Percentiles rank a stretch among this genome's conserved stretches.
Evolutionary conservation across 208 protist genomes (phyloP).

Genomic region (Vickermania ingenoplastis): DNA sequence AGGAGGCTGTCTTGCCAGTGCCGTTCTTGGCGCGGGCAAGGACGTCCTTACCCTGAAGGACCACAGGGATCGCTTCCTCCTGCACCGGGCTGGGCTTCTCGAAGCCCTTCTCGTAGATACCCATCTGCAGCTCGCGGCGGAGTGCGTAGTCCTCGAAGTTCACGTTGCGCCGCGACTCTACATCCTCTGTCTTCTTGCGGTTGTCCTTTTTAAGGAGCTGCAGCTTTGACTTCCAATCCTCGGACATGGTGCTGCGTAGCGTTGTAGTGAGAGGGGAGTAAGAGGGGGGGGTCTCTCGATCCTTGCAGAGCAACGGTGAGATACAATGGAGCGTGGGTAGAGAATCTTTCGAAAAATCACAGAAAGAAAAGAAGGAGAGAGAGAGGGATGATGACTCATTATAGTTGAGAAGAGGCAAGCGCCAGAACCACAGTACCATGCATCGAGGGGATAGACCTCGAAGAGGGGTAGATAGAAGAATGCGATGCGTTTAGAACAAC

Average conservation of each 20-base stretch:
- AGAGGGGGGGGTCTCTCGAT: too few relatives aligned
- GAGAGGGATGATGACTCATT: too few relatives aligned
- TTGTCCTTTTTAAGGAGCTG: conserved; percentile 60
- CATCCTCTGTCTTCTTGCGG: conserved; percentile 95
- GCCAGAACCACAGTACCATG: too few relatives aligned
- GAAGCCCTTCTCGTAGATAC: conserved; percentile 99
- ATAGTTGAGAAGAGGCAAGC: too few relatives aligned
- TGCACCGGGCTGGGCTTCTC: conserved; percentile 98
- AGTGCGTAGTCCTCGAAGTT: conserved; percentile 98
- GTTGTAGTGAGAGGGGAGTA: too few relatives aligned
- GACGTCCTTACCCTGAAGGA: conserved; percentile 94
- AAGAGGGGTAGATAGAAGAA: too few relatives aligned
- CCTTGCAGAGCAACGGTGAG: too few relatives aligned
- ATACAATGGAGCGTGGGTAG: too few relatives aligned
- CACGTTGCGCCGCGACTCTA: conserved; percentile 95
- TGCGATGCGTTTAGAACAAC: too few relatives aligned
- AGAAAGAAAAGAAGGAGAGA: too few relatives aligned
- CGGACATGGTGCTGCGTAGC: conserved; percentile 23
- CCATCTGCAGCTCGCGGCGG: conserved; percentile 98
- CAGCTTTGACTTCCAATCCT: conserved; percentile 84
- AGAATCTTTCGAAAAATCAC: not conserved
- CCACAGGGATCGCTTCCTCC: conserved; percentile 97
- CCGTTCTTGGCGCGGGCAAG: conserved; percentile 99
- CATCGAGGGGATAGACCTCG: too few relatives aligned
- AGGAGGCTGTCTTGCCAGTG: conserved; percentile 99